Percentiles rank a stretch among this genome's conserved stretches.
Conservation (phyloP, 208 protist genomes). For the Endotrypanum monterogeii region DNA sequence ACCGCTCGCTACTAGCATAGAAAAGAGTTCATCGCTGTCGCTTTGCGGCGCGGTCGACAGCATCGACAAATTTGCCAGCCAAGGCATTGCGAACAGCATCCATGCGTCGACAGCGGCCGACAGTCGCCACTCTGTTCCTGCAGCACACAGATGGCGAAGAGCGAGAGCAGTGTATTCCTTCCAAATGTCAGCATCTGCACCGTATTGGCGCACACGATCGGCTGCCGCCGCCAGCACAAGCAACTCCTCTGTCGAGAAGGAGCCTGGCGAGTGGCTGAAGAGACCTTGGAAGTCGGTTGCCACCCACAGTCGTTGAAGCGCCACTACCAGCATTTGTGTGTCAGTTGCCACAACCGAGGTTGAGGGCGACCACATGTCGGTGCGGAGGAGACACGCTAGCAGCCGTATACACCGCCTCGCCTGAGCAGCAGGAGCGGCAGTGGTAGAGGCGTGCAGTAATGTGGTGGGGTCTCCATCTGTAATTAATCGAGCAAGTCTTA, state of each 20-base stretch:
- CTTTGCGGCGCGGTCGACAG: neutral
- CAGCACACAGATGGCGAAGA: conserved; percentile 7
- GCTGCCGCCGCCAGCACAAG: conserved; percentile 26
- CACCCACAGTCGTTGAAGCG: conserved; percentile 22
- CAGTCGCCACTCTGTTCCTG: conserved; percentile 16
- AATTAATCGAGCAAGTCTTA: conserved; percentile 17
- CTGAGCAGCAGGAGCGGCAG: conserved; percentile 15
- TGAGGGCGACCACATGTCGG: conserved; percentile 22
- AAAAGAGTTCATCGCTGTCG: neutral
- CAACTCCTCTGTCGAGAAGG: conserved; percentile 33
- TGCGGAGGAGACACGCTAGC: conserved; percentile 28
- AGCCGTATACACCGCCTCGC: conserved; percentile 16
- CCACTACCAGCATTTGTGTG: conserved; percentile 7
- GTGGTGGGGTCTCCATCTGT: conserved; percentile 3
- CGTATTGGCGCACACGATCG: conserved; percentile 4
- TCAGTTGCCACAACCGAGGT: neutral
- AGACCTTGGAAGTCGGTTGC: conserved; percentile 10
- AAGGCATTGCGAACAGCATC: conserved; percentile 20
- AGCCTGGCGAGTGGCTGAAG: conserved; percentile 1
- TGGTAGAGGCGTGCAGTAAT: conserved; percentile 4
- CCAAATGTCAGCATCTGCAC: neutral
- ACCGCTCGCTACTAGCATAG: conserved; percentile 22
- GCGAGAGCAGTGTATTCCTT: neutral
- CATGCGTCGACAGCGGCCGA: conserved; percentile 30
- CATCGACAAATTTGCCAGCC: neutral